Percentiles rank a stretch among this genome's conserved stretches.
phyloP scores from a whole-genome alignment of 2,329 filamentous ascomycete genomes.

The Ilyonectria robusta region DNA sequence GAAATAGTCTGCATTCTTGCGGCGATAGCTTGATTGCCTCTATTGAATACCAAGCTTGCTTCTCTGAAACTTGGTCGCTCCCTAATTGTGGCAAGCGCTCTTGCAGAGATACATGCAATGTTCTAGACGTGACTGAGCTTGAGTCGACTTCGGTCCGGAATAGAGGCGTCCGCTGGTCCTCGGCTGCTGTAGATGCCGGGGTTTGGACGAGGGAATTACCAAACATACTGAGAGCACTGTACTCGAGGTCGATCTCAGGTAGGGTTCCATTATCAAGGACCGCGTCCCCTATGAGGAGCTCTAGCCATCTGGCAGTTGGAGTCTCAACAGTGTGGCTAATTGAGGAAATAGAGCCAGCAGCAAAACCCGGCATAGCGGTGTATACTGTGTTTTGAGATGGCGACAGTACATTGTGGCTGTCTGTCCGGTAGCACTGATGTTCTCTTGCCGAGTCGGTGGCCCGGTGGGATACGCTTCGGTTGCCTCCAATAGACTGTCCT shows the following conservation, averaged over 20 bases:
- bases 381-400: not conserved
- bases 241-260: not conserved
- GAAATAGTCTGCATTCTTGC: slow-evolving; percentile 24
- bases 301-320: slow-evolving; percentile 35
- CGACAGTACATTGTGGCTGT: not conserved
- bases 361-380: not conserved
- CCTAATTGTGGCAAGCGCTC: slow-evolving; percentile 8
- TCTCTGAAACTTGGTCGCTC: slow-evolving; percentile 13
- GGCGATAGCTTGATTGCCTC: slow-evolving; percentile 4
- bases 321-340: slow-evolving; percentile 12
- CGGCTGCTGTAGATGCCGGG: not conserved
- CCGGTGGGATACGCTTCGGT: not conserved
- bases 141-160: not conserved
- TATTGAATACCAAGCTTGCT: slow-evolving; percentile 11
- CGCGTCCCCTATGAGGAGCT: slow-evolving; percentile 34
- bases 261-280: slow-evolving; percentile 4
- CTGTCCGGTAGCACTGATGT: not conserved
- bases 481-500: not conserved
- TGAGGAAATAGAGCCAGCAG: slow-evolving; percentile 5
- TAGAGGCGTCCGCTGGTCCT: not conserved
- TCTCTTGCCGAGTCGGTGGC: not conserved
- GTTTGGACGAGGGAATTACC: slow-evolving; percentile 15
- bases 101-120: slow-evolving; percentile 8
- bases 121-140: not conserved
- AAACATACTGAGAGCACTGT: slow-evolving; percentile 3